Conservation (phyloP, 208 protist genomes). For the Wallacemonas collosoma region DNA sequence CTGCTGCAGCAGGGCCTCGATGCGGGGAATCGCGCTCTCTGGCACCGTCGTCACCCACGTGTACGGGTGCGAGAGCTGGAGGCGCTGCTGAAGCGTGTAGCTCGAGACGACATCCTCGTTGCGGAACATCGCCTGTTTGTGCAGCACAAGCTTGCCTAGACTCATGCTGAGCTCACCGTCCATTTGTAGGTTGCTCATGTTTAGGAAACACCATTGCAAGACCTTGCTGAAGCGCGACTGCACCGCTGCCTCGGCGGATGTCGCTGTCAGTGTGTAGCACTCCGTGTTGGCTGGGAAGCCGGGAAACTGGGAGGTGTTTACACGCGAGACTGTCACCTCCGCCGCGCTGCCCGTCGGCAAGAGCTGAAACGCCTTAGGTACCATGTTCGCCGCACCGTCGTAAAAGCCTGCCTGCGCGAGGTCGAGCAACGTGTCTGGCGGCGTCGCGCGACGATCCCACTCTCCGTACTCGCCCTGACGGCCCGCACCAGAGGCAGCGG, state of each 20-base stretch:
- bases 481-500: background rate
- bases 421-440: slow-evolving; percentile 83
- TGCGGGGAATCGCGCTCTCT: slow-evolving; percentile 41
- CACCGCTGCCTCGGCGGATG: slow-evolving; percentile 61
- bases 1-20: slow-evolving; percentile 54
- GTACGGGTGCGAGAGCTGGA: slow-evolving; percentile 86
- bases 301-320: slow-evolving; percentile 91
- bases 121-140: slow-evolving; percentile 39
- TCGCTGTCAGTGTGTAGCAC: slow-evolving; percentile 84
- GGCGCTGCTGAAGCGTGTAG: slow-evolving; percentile 88
- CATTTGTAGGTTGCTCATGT: slow-evolving; percentile 92
- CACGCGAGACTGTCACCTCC: slow-evolving; percentile 79
- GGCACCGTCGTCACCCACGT: slow-evolving; percentile 75
- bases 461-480: slow-evolving; percentile 43
- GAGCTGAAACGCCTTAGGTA: slow-evolving; percentile 90
- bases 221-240: slow-evolving; percentile 87
- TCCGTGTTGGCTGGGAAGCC: slow-evolving; percentile 87
- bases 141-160: slow-evolving; percentile 82
- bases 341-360: slow-evolving; percentile 67
- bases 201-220: slow-evolving; percentile 92
- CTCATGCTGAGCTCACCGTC: slow-evolving; percentile 83
- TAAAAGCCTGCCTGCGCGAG: slow-evolving; percentile 89
- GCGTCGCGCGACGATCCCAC: slow-evolving; percentile 49
- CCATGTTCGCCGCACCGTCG: slow-evolving; percentile 76
- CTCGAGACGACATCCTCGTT: slow-evolving; percentile 70